Evolutionary conservation across 176 grass and related monocot genomes (phyloP).

Genomic region (Cenchrus americanus): DNA sequence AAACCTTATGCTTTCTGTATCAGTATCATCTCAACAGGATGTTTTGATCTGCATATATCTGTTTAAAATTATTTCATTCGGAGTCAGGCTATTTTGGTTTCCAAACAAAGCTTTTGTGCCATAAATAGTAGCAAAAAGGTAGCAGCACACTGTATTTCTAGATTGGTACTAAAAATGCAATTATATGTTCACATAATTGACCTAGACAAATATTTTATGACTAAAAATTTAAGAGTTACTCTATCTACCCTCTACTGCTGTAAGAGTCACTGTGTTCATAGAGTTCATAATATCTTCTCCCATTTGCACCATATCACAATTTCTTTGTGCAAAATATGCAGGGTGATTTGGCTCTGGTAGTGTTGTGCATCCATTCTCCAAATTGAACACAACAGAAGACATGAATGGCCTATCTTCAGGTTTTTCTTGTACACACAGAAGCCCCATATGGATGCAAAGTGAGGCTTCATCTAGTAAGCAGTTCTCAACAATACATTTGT

Average conservation of each 20-base stretch:
- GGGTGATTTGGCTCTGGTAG: conserved; percentile 27
- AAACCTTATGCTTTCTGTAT: not conserved
- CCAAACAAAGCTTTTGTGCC: not conserved
- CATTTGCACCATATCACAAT: not conserved
- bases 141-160: not conserved
- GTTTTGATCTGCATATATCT: not conserved
- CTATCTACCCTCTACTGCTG: conserved; percentile 14
- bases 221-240: not conserved
- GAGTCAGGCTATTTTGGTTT: not conserved
- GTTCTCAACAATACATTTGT: conserved; percentile 33
- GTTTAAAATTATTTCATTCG: not conserved
- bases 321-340: conserved; percentile 24
- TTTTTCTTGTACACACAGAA: conserved; percentile 61
- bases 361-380: conserved; percentile 40
- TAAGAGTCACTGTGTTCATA: not conserved
- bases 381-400: conserved; percentile 35
- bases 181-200: not conserved
- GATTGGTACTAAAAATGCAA: not conserved
- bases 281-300: not conserved
- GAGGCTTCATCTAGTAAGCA: conserved; percentile 41
- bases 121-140: not conserved
- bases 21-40: not conserved
- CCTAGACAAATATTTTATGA: not conserved
- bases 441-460: conserved; percentile 51
- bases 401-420: conserved; percentile 52